phyloP scores from a whole-genome alignment of 257 asterid species.

The Gentiana dahurica region DNA sequence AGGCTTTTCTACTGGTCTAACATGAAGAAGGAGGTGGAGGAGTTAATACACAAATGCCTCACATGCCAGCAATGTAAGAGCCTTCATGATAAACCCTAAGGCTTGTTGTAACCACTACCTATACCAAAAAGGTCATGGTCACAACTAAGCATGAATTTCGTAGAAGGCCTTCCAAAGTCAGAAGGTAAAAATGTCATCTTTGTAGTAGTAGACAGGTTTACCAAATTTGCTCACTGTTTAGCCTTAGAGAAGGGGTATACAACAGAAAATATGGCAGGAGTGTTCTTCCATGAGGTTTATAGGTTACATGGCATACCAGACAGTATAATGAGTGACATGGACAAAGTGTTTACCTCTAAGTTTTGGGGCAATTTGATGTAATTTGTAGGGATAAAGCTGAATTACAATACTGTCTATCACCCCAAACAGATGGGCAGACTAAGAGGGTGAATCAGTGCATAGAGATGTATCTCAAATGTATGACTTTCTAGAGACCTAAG shows the following conservation, averaged over 20 bases:
- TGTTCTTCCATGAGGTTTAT: neutral
- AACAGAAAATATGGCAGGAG: neutral
- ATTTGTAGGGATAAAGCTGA: neutral
- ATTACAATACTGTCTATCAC: neutral
- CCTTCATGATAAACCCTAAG: neutral
- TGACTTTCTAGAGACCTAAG: neutral
- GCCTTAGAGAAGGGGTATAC: neutral
- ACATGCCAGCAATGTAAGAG: neutral
- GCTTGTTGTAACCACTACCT: neutral
- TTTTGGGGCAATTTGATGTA: conserved; percentile 2
- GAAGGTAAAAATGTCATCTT: neutral
- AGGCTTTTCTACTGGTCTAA: neutral
- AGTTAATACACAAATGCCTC: neutral
- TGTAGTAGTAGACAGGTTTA: conserved; percentile 1
- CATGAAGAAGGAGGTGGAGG: neutral
- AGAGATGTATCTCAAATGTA: neutral
- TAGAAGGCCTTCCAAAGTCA: neutral
- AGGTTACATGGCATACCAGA: neutral
- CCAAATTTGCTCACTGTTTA: conserved; percentile 1
- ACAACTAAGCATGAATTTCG: neutral
- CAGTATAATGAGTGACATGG: neutral
- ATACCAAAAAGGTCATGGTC: neutral
- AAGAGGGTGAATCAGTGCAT: neutral
- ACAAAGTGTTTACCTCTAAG: neutral
- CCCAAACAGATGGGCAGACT: neutral